Conservation (phyloP, 345 rosid genomes). For the Jatropha curcas region DNA sequence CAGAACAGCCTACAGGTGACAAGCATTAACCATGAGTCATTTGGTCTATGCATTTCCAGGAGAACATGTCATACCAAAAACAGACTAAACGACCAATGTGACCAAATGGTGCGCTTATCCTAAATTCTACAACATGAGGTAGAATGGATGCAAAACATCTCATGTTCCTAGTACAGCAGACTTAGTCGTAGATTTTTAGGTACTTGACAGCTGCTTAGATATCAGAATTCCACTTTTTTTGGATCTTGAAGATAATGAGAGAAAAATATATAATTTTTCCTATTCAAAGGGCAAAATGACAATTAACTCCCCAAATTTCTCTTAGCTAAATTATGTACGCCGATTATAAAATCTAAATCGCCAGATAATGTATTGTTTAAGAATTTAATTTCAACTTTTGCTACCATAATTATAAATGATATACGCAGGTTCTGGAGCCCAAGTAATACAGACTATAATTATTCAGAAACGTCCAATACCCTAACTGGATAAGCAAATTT, state of each 20-base stretch:
- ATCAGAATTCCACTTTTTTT: too few species aligned
- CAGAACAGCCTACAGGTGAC: conserved; percentile 43
- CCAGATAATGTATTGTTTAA: neutral
- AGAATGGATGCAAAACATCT: neutral
- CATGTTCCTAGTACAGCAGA: too few species aligned
- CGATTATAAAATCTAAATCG: neutral
- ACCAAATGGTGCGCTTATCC: neutral
- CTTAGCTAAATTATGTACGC: neutral
- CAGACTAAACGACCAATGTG: neutral
- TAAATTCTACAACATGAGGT: neutral
- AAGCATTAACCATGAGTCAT: conserved; percentile 17
- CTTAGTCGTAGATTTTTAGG: too few species aligned
- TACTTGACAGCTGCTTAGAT: too few species aligned
- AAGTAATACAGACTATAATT: neutral
- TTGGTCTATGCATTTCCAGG: neutral
- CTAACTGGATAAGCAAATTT: neutral
- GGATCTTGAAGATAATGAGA: neutral
- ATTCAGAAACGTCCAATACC: neutral
- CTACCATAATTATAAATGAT: neutral
- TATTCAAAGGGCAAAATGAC: neutral
- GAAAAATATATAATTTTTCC: neutral
- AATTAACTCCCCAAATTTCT: neutral
- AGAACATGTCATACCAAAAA: neutral
- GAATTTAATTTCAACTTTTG: conserved; percentile 4
- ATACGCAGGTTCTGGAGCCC: neutral